A percentile compares a stretch with the other conserved stretches of the same genome.
Conservation (phyloP, 2,329 filamentous ascomycete species). For the Didymella arachidicola region DNA sequence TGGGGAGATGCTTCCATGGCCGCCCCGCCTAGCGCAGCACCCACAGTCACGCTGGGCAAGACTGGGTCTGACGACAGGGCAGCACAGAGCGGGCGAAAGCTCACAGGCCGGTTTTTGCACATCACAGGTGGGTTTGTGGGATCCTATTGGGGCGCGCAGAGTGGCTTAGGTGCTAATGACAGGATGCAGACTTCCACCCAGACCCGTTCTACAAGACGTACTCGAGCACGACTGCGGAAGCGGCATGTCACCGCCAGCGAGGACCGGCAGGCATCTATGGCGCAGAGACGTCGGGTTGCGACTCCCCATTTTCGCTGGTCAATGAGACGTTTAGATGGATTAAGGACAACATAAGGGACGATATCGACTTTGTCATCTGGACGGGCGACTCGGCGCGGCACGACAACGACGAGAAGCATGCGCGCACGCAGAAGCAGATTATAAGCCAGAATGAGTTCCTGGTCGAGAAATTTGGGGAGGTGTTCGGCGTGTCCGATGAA, state of each 20-base stretch:
- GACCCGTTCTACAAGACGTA: conserved; percentile 86
- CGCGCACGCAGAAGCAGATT: conserved; percentile 79
- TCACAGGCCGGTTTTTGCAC: conserved; percentile 78
- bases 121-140: conserved; percentile 73
- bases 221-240: conserved; percentile 71
- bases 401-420: conserved; percentile 83
- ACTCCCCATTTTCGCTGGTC: conserved; percentile 79
- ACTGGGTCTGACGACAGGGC: conserved; percentile 20
- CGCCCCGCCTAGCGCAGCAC: conserved; percentile 37
- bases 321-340: conserved; percentile 95
- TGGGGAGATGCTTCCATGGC: conserved; percentile 33
- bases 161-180: conserved; percentile 13
- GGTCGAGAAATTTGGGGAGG: conserved; percentile 76
- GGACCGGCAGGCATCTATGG: conserved; percentile 84
- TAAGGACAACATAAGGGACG: conserved; percentile 74
- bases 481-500: conserved; percentile 67
- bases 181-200: conserved; percentile 79
- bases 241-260: conserved; percentile 79
- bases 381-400: conserved; percentile 90
- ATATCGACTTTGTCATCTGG: conserved; percentile 91
- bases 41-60: conserved; percentile 21
- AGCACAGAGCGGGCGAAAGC: conserved; percentile 30
- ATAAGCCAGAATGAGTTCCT: conserved; percentile 77
- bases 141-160: conserved; percentile 5
- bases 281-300: conserved; percentile 86